These are phyloP conservation scores for Heterobasidion occidentale DNA, from an alignment of 1,284 basidiomycete species.

Conservation along the genomic window DNA sequence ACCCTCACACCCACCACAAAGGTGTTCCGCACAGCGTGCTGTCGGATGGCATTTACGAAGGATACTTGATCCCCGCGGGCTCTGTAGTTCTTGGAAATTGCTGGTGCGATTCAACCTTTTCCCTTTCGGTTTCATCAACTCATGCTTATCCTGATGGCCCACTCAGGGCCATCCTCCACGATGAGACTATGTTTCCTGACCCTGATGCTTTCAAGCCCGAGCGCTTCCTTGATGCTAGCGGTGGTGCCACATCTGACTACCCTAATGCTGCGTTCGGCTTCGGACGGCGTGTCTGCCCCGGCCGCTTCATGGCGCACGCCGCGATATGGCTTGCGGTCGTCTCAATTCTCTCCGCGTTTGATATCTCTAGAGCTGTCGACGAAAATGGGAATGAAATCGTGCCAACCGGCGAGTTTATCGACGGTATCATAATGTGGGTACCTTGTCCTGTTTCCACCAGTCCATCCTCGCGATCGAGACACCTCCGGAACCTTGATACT, in stretches of 20 bases:
- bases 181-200: slow-evolving; percentile 7
- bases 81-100: slow-evolving; percentile 9
- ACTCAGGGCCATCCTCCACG: slow-evolving; percentile 10
- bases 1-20: neutral
- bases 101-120: slow-evolving; percentile 1
- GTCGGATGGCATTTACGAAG: slow-evolving; percentile 10
- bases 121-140: neutral
- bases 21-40: slow-evolving; percentile 9
- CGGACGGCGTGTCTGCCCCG: slow-evolving; percentile 13
- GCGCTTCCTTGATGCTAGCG: slow-evolving; percentile 8
- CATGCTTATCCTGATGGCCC: too few relatives aligned
- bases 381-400: slow-evolving; percentile 16
- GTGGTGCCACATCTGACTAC: neutral
- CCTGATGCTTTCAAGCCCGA: slow-evolving; percentile 12
- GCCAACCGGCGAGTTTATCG: slow-evolving; percentile 16
- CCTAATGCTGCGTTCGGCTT: slow-evolving; percentile 13
- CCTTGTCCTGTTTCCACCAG: neutral
- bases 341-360: slow-evolving; percentile 18
- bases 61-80: slow-evolving; percentile 11
- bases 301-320: slow-evolving; percentile 20
- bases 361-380: slow-evolving; percentile 19
- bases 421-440: slow-evolving; percentile 13
- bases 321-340: slow-evolving; percentile 22
- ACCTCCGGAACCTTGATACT: neutral
- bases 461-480: neutral